phyloP scores from a whole-genome alignment of 2,329 filamentous ascomycete genomes.

The Periconia digitata region DNA sequence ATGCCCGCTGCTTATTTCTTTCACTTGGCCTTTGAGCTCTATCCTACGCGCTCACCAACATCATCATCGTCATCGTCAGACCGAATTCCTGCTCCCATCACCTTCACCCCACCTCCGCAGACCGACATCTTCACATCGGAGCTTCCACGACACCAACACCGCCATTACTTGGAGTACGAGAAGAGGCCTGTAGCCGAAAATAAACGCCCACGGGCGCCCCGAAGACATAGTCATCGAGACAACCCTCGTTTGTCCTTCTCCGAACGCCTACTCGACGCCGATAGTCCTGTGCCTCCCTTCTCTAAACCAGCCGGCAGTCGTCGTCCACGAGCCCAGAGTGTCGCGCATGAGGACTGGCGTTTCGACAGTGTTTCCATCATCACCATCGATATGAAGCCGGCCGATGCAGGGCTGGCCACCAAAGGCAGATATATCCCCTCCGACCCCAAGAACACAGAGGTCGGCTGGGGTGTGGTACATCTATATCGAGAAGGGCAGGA shows the following conservation, averaged over 20 bases:
- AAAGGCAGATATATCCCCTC: slow-evolving; percentile 79
- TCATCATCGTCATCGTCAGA: too few species aligned
- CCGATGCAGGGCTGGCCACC: slow-evolving; percentile 66
- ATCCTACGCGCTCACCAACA: slow-evolving; percentile 44
- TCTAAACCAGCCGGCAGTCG: slow-evolving; percentile 32
- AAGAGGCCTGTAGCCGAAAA: too few species aligned
- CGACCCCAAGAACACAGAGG: slow-evolving; percentile 70
- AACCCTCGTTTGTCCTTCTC: slow-evolving; percentile 33
- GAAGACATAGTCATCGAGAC: slow-evolving; percentile 35
- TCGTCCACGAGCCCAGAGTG: slow-evolving; percentile 27
- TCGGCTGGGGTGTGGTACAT: slow-evolving; percentile 91
- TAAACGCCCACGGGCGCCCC: slow-evolving; percentile 6
- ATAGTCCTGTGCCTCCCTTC: slow-evolving; percentile 36
- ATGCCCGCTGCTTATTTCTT: slow-evolving; percentile 68
- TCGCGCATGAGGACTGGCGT: slow-evolving; percentile 67
- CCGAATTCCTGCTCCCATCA: too few species aligned
- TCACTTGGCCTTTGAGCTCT: slow-evolving; percentile 63
- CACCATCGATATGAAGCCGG: slow-evolving; percentile 71
- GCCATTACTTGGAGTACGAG: too few species aligned
- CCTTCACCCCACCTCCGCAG: slow-evolving; percentile 44
- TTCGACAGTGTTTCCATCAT: slow-evolving; percentile 78
- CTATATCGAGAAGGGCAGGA: slow-evolving; percentile 86
- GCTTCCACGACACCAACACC: slow-evolving; percentile 47
- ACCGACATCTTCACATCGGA: slow-evolving; percentile 51
- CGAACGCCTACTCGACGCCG: slow-evolving; percentile 38